Conservation (phyloP, 1,139 yeast species). For the Blastobotrys aristatus region DNA sequence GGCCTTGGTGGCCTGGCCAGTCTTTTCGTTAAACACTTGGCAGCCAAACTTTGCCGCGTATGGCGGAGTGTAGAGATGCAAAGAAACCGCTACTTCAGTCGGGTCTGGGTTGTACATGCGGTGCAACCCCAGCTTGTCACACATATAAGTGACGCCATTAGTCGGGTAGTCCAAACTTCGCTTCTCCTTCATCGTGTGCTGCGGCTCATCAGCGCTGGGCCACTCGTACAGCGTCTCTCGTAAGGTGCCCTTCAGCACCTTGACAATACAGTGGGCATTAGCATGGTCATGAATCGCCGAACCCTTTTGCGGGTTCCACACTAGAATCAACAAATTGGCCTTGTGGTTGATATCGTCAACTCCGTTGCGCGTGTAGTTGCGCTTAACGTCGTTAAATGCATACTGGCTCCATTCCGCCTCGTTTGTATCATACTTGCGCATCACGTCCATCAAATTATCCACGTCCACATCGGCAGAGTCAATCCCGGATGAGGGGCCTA, state of each 20-base stretch:
- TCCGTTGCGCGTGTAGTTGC: conserved; percentile 51
- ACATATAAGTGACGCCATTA: conserved; percentile 60
- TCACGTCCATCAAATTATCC: conserved; percentile 40
- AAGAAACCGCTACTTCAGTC: conserved; percentile 52
- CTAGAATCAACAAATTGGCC: conserved; percentile 62
- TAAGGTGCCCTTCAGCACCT: conserved; percentile 56
- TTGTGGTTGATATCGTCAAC: conserved; percentile 66
- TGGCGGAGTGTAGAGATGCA: conserved; percentile 76
- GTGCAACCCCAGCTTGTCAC: conserved; percentile 64
- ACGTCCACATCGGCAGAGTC: conserved; percentile 52
- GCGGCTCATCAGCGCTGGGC: conserved; percentile 37
- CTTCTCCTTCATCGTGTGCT: conserved; percentile 22
- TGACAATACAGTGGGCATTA: conserved; percentile 56
- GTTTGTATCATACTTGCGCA: conserved; percentile 47
- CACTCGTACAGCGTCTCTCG: conserved; percentile 55
- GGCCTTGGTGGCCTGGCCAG: conserved; percentile 53
- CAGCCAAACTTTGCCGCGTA: conserved; percentile 67
- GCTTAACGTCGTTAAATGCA: conserved; percentile 50
- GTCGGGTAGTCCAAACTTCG: conserved; percentile 37
- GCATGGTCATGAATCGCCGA: conserved; percentile 76
- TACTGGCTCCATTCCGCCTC: conserved; percentile 55
- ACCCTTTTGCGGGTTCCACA: conserved; percentile 67
- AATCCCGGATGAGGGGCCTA: conserved; percentile 39
- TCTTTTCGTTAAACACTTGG: conserved; percentile 50
- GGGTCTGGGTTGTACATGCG: conserved; percentile 51